These are phyloP conservation scores for Diatrype stigma DNA, from an alignment of 2,329 filamentous ascomycete genomes.

Conservation along the genomic window DNA sequence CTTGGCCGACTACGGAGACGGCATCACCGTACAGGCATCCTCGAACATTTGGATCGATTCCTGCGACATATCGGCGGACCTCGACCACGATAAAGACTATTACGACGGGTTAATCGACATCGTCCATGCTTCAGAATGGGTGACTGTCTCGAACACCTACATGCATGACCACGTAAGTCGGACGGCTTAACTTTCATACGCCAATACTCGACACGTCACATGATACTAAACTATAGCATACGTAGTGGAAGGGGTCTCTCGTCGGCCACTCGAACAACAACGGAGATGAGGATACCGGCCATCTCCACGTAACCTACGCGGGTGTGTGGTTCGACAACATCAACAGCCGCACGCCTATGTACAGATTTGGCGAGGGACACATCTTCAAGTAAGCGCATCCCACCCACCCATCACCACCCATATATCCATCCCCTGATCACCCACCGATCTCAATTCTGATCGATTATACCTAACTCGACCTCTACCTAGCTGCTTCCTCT, in stretches of 20 bases:
- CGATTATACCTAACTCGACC: too few relatives aligned
- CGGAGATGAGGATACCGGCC: constrained; percentile 48
- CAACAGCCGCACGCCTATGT: constrained; percentile 49
- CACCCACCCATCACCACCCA: neutral
- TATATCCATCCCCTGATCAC: too few relatives aligned
- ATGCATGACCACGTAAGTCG: constrained; percentile 39
- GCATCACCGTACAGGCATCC: constrained; percentile 37
- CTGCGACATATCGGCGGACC: constrained; percentile 50
- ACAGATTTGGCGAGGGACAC: constrained; percentile 58
- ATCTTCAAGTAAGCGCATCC: constrained; percentile 31
- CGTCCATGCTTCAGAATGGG: constrained; percentile 52
- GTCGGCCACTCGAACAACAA: constrained; percentile 56
- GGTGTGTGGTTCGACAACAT: constrained; percentile 56
- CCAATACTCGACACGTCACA: too few relatives aligned
- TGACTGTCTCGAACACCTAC: constrained; percentile 37
- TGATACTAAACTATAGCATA: too few relatives aligned
- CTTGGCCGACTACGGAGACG: constrained; percentile 37
- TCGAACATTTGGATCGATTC: constrained; percentile 56
- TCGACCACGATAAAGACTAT: constrained; percentile 53
- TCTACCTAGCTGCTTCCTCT: neutral
- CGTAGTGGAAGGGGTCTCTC: constrained; percentile 53
- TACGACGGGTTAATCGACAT: constrained; percentile 58
- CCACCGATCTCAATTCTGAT: too few relatives aligned
- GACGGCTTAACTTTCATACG: too few relatives aligned
- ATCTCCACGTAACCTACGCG: constrained; percentile 52